phyloP scores from a whole-genome alignment of 83 land plant species.

The Thuja plicata region DNA sequence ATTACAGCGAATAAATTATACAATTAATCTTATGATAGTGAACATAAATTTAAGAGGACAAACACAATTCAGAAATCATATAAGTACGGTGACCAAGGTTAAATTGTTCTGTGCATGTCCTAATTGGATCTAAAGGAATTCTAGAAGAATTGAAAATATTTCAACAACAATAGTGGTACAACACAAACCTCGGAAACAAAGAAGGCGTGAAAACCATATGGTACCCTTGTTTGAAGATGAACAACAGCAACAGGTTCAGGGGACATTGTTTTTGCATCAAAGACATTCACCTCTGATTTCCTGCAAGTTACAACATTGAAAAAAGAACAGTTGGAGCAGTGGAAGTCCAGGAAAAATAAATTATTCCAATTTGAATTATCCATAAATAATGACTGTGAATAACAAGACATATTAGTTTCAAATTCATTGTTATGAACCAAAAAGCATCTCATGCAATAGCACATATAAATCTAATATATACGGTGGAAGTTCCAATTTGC shows the following conservation, averaged over 20 bases:
- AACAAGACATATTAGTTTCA: background rate
- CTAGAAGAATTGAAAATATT: background rate
- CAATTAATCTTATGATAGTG: background rate
- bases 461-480: background rate
- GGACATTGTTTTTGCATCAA: constrained; percentile 92
- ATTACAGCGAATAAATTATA: background rate
- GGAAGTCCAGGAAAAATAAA: background rate
- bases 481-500: background rate
- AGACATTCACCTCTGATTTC: constrained; percentile 75
- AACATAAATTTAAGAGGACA: background rate
- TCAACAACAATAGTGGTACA: background rate
- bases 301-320: constrained; percentile 29
- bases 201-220: constrained; percentile 88
- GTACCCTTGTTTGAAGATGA: constrained; percentile 74
- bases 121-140: background rate
- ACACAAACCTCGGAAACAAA: constrained; percentile 80
- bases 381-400: background rate
- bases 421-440: background rate
- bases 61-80: background rate
- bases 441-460: background rate
- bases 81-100: background rate
- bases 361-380: background rate
- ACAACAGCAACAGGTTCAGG: constrained; percentile 81
- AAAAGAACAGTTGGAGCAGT: background rate
- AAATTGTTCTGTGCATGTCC: background rate